phyloP scores from a whole-genome alignment of 371 early-diverging fungal species.

The Mucor mucedo region DNA sequence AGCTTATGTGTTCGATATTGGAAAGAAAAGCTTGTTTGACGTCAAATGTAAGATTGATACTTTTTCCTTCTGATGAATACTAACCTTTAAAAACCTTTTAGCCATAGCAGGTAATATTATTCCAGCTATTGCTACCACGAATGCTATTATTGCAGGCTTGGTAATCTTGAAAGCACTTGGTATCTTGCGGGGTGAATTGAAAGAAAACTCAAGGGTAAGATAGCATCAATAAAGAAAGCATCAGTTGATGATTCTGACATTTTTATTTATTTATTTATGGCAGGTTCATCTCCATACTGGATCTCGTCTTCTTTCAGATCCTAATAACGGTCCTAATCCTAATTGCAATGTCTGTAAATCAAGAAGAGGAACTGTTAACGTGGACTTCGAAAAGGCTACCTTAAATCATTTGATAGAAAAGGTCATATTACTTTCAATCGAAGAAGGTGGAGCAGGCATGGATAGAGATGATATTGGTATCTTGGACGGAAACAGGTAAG shows the following conservation, averaged over 20 bases:
- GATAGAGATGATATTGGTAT: constrained; percentile 48
- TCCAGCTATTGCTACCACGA: constrained; percentile 99
- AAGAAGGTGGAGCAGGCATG: constrained; percentile 58
- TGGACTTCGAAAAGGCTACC: constrained; percentile 52
- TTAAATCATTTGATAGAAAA: constrained; percentile 58
- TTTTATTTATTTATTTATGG: constrained; percentile 1
- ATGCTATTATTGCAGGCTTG: constrained; percentile 97
- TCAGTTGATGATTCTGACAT: not conserved
- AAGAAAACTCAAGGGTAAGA: constrained; percentile 18
- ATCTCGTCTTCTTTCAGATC: constrained; percentile 56
- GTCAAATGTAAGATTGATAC: constrained; percentile 73
- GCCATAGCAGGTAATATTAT: constrained; percentile 99
- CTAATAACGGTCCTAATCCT: constrained; percentile 60
- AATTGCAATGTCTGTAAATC: constrained; percentile 65
- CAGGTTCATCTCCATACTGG: constrained; percentile 64
- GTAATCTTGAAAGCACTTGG: constrained; percentile 86
- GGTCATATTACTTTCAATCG: constrained; percentile 38
- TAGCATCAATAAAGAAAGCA: not conserved
- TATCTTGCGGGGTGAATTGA: constrained; percentile 37
- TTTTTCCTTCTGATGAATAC: not conserved
- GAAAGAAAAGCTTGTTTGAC: constrained; percentile 80
- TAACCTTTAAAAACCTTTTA: constrained; percentile 26
- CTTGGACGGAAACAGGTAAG: constrained; percentile 48
- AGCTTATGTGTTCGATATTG: constrained; percentile 81
- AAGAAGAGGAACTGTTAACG: constrained; percentile 46